Percentiles rank a stretch among this genome's conserved stretches.
These are phyloP conservation scores for Paramecium sonneborni DNA, from an alignment of 73 alveolate species.

Conservation along the genomic window DNA sequence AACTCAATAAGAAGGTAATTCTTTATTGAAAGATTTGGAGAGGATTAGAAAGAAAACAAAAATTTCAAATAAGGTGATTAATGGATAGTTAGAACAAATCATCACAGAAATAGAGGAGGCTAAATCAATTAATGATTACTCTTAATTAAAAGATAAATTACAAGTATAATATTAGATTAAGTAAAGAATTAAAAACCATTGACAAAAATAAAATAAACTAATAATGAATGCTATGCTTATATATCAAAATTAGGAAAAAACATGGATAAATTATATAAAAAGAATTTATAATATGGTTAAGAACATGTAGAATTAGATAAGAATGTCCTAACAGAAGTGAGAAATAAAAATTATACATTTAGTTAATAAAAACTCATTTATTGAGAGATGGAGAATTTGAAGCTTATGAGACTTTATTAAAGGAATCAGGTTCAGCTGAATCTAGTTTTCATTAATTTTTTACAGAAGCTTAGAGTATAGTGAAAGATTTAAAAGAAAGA, in stretches of 20 bases:
- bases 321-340: slow-evolving; percentile 39
- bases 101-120: slow-evolving; percentile 2
- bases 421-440: slow-evolving; percentile 8
- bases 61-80: not conserved
- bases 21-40: not conserved
- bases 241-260: slow-evolving; percentile 63
- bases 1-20: not conserved
- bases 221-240: slow-evolving; percentile 58
- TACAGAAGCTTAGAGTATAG: not conserved
- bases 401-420: slow-evolving; percentile 12
- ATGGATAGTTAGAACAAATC: not conserved
- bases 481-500: not conserved
- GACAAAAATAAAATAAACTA: slow-evolving; percentile 14
- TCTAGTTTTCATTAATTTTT: not conserved
- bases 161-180: not conserved
- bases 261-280: slow-evolving; percentile 57
- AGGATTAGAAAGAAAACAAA: slow-evolving; percentile 23
- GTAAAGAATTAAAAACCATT: slow-evolving; percentile 58
- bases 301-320: slow-evolving; percentile 49
- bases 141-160: slow-evolving; percentile 9
- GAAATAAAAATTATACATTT: not conserved
- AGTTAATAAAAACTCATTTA: slow-evolving; percentile 50
- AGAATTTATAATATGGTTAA: slow-evolving; percentile 47
- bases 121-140: not conserved
- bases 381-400: slow-evolving; percentile 63